Conservation (phyloP, 2,329 filamentous ascomycete genomes). For the Sporothrix mexicana region DNA sequence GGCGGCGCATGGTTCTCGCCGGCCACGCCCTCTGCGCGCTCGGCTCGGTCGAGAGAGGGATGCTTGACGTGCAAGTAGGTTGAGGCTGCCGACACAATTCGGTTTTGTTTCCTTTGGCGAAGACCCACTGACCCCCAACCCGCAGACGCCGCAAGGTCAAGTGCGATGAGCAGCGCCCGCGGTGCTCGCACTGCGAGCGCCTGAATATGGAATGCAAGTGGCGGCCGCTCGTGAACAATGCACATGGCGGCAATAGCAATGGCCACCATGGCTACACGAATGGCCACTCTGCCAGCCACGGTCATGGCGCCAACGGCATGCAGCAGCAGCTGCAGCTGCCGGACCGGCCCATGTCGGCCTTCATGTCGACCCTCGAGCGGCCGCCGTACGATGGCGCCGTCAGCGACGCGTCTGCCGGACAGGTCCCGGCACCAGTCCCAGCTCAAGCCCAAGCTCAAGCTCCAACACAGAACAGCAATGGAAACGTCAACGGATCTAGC, state of each 20-base stretch:
- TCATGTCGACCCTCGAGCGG: slow-evolving; percentile 15
- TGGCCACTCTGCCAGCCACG: slow-evolving; percentile 33
- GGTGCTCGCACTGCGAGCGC: slow-evolving; percentile 60
- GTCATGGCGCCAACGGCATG: slow-evolving; percentile 13
- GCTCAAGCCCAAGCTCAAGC: no score
- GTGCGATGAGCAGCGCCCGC: slow-evolving; percentile 59
- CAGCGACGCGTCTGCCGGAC: background rate
- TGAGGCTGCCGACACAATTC: no score
- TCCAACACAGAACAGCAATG: no score
- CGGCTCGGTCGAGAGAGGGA: slow-evolving; percentile 42
- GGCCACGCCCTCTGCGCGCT: slow-evolving; percentile 17
- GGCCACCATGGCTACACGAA: background rate
- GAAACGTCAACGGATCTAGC: background rate
- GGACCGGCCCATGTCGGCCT: slow-evolving; percentile 6
- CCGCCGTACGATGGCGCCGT: background rate
- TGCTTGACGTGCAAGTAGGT: slow-evolving; percentile 56
- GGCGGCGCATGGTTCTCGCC: slow-evolving; percentile 18
- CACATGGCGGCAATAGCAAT: background rate
- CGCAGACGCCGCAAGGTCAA: slow-evolving; percentile 56
- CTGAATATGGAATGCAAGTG: slow-evolving; percentile 60
- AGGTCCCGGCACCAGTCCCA: background rate
- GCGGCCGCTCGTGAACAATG: slow-evolving; percentile 41
- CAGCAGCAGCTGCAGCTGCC: slow-evolving; percentile 23
- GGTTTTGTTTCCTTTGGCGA: no score
- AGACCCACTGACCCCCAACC: no score